phyloP scores from a whole-genome alignment of 2,329 filamentous ascomycete genomes.

The Malbranchea cinnamomea region DNA sequence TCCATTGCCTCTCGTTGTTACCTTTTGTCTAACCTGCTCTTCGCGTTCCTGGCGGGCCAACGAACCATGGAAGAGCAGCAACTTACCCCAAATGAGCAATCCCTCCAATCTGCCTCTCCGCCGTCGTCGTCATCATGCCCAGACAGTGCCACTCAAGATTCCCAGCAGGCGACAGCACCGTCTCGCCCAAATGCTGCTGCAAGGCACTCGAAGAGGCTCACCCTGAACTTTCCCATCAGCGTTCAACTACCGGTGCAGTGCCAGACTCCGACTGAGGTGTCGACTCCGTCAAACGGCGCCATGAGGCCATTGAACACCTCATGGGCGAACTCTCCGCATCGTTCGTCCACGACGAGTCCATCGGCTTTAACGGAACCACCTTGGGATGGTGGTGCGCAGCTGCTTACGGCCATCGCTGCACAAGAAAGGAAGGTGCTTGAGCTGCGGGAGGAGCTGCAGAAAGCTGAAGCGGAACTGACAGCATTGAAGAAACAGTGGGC shows the following conservation, averaged over 20 bases:
- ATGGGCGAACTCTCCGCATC: slow-evolving; percentile 17
- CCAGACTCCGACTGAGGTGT: slow-evolving; percentile 15
- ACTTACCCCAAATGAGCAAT: slow-evolving; percentile 1
- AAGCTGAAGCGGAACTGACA: slow-evolving; percentile 63
- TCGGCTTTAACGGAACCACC: slow-evolving; percentile 15
- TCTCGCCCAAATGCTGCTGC: slow-evolving; percentile 20
- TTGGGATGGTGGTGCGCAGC: slow-evolving; percentile 45
- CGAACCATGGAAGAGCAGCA: slow-evolving; percentile 8
- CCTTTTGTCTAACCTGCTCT: no score
- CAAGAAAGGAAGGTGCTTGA: slow-evolving; percentile 87
- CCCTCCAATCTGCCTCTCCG: slow-evolving; percentile 1
- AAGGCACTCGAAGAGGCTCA: slow-evolving; percentile 31
- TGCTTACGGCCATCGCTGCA: slow-evolving; percentile 79
- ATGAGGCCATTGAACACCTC: slow-evolving; percentile 22
- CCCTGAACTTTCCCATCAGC: slow-evolving; percentile 33
- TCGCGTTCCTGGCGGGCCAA: no score
- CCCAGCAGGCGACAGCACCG: slow-evolving; percentile 20
- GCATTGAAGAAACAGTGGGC: slow-evolving; percentile 76
- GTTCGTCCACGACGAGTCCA: slow-evolving; percentile 11
- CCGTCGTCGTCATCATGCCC: slow-evolving; percentile 2
- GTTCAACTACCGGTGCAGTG: no score
- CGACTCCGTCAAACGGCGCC: slow-evolving; percentile 17
- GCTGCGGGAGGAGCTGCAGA: slow-evolving; percentile 72
- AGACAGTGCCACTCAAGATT: slow-evolving; percentile 10
- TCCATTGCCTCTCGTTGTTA: no score